These are phyloP conservation scores for Pyricularia pennisetigena DNA, from an alignment of 2,329 filamentous ascomycete species.

Conservation along the genomic window DNA sequence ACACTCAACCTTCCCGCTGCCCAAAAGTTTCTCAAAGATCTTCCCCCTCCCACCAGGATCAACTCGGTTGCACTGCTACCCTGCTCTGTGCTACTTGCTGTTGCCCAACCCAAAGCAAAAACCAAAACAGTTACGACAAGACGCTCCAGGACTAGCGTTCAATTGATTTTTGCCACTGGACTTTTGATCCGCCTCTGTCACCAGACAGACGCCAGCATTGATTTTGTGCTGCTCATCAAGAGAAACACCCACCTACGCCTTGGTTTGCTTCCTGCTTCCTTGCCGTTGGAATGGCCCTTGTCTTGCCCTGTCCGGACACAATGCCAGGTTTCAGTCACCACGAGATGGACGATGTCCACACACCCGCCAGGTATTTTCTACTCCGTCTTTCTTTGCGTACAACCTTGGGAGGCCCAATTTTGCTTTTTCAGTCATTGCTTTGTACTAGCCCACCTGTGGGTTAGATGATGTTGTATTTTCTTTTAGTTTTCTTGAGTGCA, in stretches of 20 bases:
- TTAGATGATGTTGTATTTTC: not conserved
- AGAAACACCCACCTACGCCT: not conserved
- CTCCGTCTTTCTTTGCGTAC: conserved; percentile 34
- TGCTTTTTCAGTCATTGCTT: not conserved
- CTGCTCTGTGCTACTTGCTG: conserved; percentile 1
- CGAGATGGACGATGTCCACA: conserved; percentile 50
- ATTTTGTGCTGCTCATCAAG: not conserved
- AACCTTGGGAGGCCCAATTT: not conserved
- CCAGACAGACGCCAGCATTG: not conserved
- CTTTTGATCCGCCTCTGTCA: not conserved
- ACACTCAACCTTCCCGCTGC: not conserved
- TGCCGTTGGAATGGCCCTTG: conserved; percentile 14
- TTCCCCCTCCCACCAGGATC: not conserved
- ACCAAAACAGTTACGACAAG: not conserved
- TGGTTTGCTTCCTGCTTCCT: conserved; percentile 1
- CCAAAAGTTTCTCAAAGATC: not conserved
- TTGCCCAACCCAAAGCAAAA: conserved; percentile 3
- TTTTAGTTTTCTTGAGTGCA: not conserved
- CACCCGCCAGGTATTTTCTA: conserved; percentile 49
- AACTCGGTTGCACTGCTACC: conserved; percentile 1
- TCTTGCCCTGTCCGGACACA: conserved; percentile 18
- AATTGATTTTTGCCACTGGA: not conserved
- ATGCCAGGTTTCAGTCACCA: conserved; percentile 46
- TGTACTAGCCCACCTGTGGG: not conserved
- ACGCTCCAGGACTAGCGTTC: not conserved